Conservation (phyloP, 129 eudicot species). For the Escallonia rubra region DNA sequence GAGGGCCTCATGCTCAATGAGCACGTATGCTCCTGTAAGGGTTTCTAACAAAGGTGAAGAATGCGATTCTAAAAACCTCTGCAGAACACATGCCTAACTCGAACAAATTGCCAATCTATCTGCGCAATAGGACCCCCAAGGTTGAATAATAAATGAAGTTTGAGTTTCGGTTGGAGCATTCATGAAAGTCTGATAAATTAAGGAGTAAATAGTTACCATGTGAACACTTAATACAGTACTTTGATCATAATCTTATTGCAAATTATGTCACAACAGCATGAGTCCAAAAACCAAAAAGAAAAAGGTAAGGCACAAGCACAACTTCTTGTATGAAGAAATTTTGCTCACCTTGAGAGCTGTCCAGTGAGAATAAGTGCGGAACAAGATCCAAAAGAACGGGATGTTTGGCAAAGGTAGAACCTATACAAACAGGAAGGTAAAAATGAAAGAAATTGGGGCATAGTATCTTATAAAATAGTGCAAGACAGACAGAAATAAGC, state of each 20-base stretch:
- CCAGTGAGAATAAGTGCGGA: constrained; percentile 91
- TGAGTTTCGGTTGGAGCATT: neutral
- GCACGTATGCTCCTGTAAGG: too few species aligned
- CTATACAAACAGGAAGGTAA: constrained; percentile 26
- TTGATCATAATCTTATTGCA: neutral
- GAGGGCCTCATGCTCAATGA: too few species aligned
- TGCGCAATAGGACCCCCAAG: neutral
- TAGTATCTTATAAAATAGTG: neutral
- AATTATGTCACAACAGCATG: neutral
- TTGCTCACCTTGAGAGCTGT: constrained; percentile 80
- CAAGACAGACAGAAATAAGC: neutral
- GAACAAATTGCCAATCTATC: neutral
- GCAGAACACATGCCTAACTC: neutral
- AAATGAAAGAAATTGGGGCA: neutral
- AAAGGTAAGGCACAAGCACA: too few species aligned
- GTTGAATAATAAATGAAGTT: neutral
- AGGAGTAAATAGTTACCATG: neutral
- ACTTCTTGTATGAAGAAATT: neutral
- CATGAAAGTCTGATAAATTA: too few species aligned
- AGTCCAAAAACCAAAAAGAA: neutral
- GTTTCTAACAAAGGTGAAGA: too few species aligned
- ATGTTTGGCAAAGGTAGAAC: constrained; percentile 92
- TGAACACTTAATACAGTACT: neutral
- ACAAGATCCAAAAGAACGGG: constrained; percentile 90
- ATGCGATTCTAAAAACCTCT: too few species aligned